Evolutionary conservation across 2,329 filamentous ascomycete species (phyloP).

Genomic region (Ophiocordyceps camponoti-floridani): DNA sequence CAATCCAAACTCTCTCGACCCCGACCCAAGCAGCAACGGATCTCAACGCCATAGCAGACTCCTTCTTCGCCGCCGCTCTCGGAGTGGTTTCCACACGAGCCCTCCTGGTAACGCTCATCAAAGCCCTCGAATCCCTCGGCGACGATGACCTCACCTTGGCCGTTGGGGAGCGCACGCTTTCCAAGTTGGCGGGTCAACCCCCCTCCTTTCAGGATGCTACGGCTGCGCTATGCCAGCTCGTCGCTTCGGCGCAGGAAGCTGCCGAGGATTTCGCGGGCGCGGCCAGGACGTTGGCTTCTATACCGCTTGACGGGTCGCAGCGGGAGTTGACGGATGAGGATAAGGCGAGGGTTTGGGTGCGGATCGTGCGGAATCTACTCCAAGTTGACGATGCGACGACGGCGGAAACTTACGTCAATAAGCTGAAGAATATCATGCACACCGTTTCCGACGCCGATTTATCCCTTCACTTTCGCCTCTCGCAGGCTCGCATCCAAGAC

Average conservation of each 20-base stretch:
- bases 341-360: conserved; percentile 75
- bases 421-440: conserved; percentile 83
- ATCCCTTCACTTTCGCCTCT: conserved; percentile 73
- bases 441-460: conserved; percentile 56
- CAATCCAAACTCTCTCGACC: conserved; percentile 22
- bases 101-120: conserved; percentile 49
- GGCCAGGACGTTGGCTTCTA: conserved; percentile 61
- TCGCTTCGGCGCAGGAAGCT: conserved; percentile 68
- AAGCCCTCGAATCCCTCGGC: conserved; percentile 40
- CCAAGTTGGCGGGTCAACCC: conserved; percentile 40
- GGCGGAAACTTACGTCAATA: conserved; percentile 80
- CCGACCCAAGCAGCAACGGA: conserved; percentile 27
- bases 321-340: conserved; percentile 67
- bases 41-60: conserved; percentile 48
- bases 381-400: conserved; percentile 81
- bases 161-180: conserved; percentile 57
- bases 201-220: conserved; percentile 70
- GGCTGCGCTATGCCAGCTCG: conserved; percentile 57
- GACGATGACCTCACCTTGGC: conserved; percentile 52
- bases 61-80: conserved; percentile 48
- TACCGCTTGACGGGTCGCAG: conserved; percentile 79
- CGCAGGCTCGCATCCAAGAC: conserved; percentile 84
- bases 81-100: conserved; percentile 61
- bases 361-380: conserved; percentile 84
- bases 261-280: conserved; percentile 68